A percentile compares a stretch with the other conserved stretches of the same genome.
These are phyloP conservation scores for Castanea crenata DNA, from an alignment of 306 rosid species.

Conservation along the genomic window DNA sequence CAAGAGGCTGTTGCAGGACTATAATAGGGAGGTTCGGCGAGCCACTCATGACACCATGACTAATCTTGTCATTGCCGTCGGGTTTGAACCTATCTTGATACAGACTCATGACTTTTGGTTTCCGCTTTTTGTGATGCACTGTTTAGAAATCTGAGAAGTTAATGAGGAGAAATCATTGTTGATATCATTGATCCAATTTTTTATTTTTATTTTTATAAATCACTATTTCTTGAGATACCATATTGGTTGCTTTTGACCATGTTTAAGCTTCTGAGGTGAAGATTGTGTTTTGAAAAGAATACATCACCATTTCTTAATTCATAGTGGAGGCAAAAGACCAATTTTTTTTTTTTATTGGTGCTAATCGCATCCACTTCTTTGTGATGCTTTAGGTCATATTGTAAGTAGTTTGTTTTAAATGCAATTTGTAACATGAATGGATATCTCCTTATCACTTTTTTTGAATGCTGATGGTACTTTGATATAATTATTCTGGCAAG, in stretches of 20 bases:
- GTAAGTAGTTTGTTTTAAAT: background rate
- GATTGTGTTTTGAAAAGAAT: conserved; percentile 14
- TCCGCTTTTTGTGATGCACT: conserved; percentile 1
- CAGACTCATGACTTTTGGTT: conserved; percentile 19
- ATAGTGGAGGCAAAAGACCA: background rate
- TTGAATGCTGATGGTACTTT: background rate
- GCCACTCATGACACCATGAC: conserved; percentile 90
- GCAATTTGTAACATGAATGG: background rate
- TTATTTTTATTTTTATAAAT: background rate
- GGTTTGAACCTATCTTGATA: conserved; percentile 51
- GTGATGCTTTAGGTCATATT: background rate
- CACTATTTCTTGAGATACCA: conserved; percentile 16
- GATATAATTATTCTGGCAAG: background rate
- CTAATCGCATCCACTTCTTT: background rate
- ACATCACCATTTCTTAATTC: background rate
- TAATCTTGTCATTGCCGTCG: conserved; percentile 58
- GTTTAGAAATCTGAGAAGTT: conserved; percentile 17
- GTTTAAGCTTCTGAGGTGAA: conserved; percentile 12
- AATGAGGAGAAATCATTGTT: conserved; percentile 9
- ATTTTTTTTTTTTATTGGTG: background rate
- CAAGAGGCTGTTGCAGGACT: conserved; percentile 89
- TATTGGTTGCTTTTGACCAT: conserved; percentile 21
- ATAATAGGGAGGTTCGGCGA: conserved; percentile 91
- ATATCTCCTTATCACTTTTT: background rate
- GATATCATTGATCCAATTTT: background rate